Evolutionary conservation across 192 early-diverging fungal species (phyloP).

Genomic region (Coemansia sp.): DNA sequence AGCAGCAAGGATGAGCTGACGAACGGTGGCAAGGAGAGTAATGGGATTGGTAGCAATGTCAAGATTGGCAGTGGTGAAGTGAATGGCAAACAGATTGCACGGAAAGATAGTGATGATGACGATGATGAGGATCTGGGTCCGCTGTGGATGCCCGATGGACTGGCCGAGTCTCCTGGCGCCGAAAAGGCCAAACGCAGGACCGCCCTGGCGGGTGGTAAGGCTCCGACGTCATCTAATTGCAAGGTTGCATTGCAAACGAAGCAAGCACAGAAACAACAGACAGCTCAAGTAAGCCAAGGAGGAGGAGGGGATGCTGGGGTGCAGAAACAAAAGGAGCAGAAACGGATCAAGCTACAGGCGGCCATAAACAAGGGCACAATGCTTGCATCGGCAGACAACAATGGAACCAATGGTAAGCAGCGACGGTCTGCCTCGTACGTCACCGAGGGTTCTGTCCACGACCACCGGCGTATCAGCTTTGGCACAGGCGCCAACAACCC

Average conservation of each 20-base stretch:
- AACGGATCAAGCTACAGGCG: slow-evolving; percentile 9
- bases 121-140: slow-evolving; percentile 31
- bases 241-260: neutral
- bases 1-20: neutral
- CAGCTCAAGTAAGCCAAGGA: neutral
- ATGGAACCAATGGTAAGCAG: neutral
- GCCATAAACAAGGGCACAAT: neutral
- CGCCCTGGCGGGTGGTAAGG: neutral
- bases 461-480: slow-evolving; percentile 47
- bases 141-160: slow-evolving; percentile 42
- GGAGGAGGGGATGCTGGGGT: neutral
- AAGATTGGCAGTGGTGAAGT: slow-evolving; percentile 19
- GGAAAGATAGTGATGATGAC: neutral
- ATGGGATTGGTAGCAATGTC: neutral
- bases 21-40: neutral
- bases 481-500: slow-evolving; percentile 35
- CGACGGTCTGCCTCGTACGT: neutral
- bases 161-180: slow-evolving; percentile 48
- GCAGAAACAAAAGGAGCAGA: slow-evolving; percentile 10
- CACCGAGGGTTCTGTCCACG: slow-evolving; percentile 50
- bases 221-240: neutral
- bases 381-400: neutral
- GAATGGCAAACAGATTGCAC: neutral
- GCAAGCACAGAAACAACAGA: neutral
- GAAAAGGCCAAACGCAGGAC: slow-evolving; percentile 47